Evolutionary conservation across 2,329 filamentous ascomycete species (phyloP).

Genomic region (Westerdykella ornata): DNA sequence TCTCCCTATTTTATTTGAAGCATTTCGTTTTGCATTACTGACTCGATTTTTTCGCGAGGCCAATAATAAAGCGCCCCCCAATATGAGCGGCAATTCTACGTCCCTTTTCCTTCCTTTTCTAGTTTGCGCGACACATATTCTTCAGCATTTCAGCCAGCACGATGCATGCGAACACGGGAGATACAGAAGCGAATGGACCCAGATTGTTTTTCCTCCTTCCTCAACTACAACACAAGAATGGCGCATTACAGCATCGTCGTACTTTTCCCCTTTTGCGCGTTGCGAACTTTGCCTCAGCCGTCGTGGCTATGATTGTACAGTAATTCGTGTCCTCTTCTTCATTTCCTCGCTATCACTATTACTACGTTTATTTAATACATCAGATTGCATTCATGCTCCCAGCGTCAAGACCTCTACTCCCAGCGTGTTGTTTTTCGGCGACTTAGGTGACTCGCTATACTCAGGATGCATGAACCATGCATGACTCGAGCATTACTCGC

Average conservation of each 20-base stretch:
- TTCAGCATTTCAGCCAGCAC: not conserved
- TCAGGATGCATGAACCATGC: not conserved
- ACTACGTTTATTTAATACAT: no score
- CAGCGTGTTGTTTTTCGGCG: no score
- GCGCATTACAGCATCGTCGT: no score
- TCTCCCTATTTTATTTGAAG: slow-evolving; percentile 14
- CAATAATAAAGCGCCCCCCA: no score
- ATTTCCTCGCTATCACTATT: not conserved
- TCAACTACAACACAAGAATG: no score
- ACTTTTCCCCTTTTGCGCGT: no score
- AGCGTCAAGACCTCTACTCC: no score
- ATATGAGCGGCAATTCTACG: slow-evolving; percentile 1
- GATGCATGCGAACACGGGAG: no score
- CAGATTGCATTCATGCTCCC: no score
- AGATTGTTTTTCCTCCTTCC: not conserved
- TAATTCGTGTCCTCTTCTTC: slow-evolving; percentile 1
- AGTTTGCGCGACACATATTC: slow-evolving; percentile 11
- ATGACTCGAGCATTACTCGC: no score
- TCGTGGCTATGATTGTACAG: slow-evolving; percentile 13
- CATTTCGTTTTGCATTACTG: slow-evolving; percentile 12
- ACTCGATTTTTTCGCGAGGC: no score
- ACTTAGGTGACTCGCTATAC: not conserved
- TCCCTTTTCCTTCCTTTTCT: slow-evolving; percentile 11
- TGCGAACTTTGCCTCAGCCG: slow-evolving; percentile 2
- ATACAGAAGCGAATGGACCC: no score